phyloP scores from a whole-genome alignment of 225 moss, liverwort and hornwort genomes.

The Pseudoscleropodium purum region DNA sequence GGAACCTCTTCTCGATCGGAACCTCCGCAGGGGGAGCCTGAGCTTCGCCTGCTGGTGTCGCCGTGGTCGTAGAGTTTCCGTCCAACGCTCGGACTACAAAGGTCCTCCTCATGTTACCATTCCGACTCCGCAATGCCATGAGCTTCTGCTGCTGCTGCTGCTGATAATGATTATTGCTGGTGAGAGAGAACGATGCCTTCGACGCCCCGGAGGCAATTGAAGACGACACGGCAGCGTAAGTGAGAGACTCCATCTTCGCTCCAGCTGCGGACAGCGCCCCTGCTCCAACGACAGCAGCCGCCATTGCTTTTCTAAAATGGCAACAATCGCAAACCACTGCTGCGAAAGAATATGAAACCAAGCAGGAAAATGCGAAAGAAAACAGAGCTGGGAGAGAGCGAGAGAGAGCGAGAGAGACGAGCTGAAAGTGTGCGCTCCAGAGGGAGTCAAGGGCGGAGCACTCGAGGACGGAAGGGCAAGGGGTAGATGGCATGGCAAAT shows the following conservation, averaged over 20 bases:
- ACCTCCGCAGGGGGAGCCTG: constrained; percentile 4
- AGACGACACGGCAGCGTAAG: background rate
- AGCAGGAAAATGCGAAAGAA: background rate
- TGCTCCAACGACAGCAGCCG: constrained; percentile 4
- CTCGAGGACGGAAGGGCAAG: background rate
- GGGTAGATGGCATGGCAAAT: background rate
- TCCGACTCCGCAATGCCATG: background rate
- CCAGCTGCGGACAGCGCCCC: background rate
- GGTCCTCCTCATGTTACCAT: background rate
- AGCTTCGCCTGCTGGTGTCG: background rate
- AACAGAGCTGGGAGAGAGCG: background rate
- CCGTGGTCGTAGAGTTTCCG: constrained; percentile 22
- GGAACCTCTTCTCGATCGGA: constrained; percentile 88
- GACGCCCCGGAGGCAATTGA: constrained; percentile 1
- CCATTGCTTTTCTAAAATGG: background rate
- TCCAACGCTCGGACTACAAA: constrained; percentile 14
- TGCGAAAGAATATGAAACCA: background rate
- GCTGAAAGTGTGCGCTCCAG: background rate
- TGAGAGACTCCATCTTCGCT: constrained; percentile 1
- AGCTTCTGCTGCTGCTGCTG: background rate
- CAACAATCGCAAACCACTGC: background rate
- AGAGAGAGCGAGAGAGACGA: background rate
- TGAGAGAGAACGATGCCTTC: background rate
- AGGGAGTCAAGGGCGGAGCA: background rate
- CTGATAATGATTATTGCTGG: background rate